Evolutionary conservation across 2,329 filamentous ascomycete species (phyloP), one percentile per base, ranked within the genome.

Genomic region (Pseudohalonectria lignicola): DNA sequence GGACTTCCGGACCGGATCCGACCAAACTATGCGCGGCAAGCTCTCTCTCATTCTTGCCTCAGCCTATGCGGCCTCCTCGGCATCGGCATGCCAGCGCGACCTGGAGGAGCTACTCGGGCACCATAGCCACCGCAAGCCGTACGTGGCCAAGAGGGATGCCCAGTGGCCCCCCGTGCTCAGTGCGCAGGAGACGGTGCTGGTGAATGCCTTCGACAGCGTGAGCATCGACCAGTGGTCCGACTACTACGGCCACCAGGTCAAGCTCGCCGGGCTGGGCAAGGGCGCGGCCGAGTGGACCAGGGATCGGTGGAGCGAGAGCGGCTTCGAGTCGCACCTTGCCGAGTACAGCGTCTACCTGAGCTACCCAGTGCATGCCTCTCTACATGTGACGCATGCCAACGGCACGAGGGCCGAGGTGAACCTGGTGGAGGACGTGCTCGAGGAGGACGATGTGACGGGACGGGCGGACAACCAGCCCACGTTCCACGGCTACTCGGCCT

Each of bases 401-500:
- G 62, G 63, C 1, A 53, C 78, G 28, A 69, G 66, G 6, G 80
- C 70, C 35, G 73, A 81, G 48, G 82, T 84, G 2, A 74, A 67
- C 4, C 56, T 90, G 36, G 76, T 82, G 47, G 84, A 92, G 55
- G 79, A 85, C 46, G 70, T 82, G 1, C 59, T 92, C 2, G 66
- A 76, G 5, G 77, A 85, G 42, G 86, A 92, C 53, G 69, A 74
- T n/a, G 86, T 83, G 0, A 83, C 76, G 21, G 70, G 76, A n/a
- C 63, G 82, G 25, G 62, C 68, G 5, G 71, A 84, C 43, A 67
- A 82, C 20, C 70, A 88, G 17, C 84, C 85, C 5, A 85, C 79
- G 0, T 93, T 90, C 59, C 82, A 92, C 47, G 86, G 84, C 32
- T 93, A 92, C 53, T 86, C 82, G 1, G 84, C 84, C 0, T 80